Conservation (phyloP, 2,329 filamentous ascomycete species). For the Beauveria rudraprayagi region DNA sequence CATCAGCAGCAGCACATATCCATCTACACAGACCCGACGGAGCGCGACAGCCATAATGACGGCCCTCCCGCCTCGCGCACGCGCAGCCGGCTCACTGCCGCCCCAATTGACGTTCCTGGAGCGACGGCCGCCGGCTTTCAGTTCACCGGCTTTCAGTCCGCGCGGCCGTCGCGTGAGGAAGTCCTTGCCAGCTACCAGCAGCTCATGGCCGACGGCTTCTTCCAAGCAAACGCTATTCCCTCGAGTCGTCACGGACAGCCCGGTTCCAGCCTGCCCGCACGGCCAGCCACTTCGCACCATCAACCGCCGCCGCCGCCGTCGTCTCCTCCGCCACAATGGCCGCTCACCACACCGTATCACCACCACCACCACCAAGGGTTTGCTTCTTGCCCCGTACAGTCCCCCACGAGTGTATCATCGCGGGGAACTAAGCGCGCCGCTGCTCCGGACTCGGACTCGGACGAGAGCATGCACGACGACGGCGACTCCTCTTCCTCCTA, state of each 20-base stretch:
- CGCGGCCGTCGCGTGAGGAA: constrained; percentile 36
- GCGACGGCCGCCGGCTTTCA: not conserved
- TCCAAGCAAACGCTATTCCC: constrained; percentile 48
- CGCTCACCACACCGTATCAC: constrained; percentile 17
- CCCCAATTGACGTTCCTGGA: not conserved
- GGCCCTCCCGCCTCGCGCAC: constrained; percentile 5
- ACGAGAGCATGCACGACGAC: constrained; percentile 12
- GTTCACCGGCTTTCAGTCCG: constrained; percentile 12
- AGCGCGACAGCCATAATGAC: not conserved
- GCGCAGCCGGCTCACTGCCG: constrained; percentile 10
- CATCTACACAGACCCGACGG: not conserved
- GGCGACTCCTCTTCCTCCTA: constrained; percentile 1
- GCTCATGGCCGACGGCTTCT: constrained; percentile 50
- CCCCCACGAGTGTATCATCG: constrained; percentile 28
- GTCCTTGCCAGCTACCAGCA: constrained; percentile 49
- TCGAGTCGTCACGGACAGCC: constrained; percentile 37
- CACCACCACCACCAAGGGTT: too few relatives aligned
- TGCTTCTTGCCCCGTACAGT: constrained; percentile 15
- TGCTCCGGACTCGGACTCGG: constrained; percentile 27
- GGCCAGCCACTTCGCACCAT: constrained; percentile 2
- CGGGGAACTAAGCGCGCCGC: constrained; percentile 45
- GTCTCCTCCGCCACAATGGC: constrained; percentile 16
- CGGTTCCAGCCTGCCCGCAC: constrained; percentile 13
- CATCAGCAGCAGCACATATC: not conserved
- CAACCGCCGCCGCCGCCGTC: constrained; percentile 1